phyloP scores from a whole-genome alignment of 768 basidiomycete species.

The Termitomyces sp. region DNA sequence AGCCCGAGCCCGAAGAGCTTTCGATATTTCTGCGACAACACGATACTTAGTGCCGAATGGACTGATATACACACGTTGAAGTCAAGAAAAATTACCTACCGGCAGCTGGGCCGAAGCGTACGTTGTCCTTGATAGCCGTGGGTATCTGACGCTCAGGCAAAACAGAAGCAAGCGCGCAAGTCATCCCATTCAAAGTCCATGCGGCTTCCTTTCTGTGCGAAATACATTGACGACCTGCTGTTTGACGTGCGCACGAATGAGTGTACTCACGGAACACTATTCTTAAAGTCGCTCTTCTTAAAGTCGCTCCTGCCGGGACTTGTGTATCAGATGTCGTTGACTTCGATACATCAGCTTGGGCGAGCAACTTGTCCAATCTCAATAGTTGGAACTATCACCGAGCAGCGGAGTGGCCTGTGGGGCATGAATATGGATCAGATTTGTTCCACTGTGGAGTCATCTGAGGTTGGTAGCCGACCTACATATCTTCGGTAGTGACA shows the following conservation, averaged over 20 bases:
- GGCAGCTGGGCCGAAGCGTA: neutral
- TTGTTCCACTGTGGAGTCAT: neutral
- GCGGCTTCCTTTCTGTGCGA: neutral
- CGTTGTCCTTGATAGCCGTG: conserved; percentile 16
- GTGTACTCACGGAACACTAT: neutral
- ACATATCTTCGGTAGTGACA: neutral
- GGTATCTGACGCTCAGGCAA: conserved; percentile 6
- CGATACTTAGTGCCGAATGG: neutral
- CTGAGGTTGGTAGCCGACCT: conserved; percentile 2
- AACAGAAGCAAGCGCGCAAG: neutral
- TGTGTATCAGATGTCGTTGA: neutral
- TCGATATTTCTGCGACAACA: conserved; percentile 9
- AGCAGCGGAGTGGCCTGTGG: conserved; percentile 1
- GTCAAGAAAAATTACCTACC: neutral
- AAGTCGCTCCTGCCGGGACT: conserved; percentile 3
- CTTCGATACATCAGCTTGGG: neutral
- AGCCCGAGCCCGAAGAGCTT: conserved; percentile 11
- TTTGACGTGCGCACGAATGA: conserved; percentile 5
- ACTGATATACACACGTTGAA: neutral
- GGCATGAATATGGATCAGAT: neutral
- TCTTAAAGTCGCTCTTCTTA: neutral
- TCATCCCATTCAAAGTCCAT: neutral
- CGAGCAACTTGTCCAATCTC: neutral
- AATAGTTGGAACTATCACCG: neutral
- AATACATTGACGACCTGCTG: neutral